Base-by-base conservation (phyloP, 2,329 filamentous ascomycete species). In the Aspergillus fischeri region DNA sequence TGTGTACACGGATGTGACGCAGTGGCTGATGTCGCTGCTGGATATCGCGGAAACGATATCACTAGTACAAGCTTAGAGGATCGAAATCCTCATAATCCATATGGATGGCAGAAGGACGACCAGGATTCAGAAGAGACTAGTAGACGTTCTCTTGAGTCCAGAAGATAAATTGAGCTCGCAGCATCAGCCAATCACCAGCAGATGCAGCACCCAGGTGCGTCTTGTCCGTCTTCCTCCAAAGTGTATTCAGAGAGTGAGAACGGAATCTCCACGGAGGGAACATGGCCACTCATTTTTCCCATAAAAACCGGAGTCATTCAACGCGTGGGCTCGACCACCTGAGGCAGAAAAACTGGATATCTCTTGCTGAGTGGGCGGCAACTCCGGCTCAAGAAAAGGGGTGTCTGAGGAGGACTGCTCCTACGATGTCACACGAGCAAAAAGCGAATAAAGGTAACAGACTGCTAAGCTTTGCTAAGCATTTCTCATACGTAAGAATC, bases 391-490 rank as follows among this genome's bases (percentile, higher is more conserved):
- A 24, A 47, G 44, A 27, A 47, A 47, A 47, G 24, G 44, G 44
- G 21, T 47, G 21, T 47, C 10, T 47, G 21, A 27, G 32, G 14
- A 24, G 6, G 24, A 24, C 44, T 27, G 25, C 11, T 25, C 44
- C 27, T 17, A 38, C 24, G 11, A 42, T 49, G 7, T 21, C 41
- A 11, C 10, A 24, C 32, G 17, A 25, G 21, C 38, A 24, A n/a
- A 38, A 20, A 50, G 48, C 29, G 49, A 49, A 32, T 21, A 35
- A 41, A 29, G 17, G 21, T n/a, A 49, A 49, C 42, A 55, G 54
- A 49, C 7, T n/a, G 49, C 49, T 55, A 58, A 58, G 56, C 49
- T 45, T 24, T 9, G 44, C 52, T 28, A 58, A 58, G 56, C 56
- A 52, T 51, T 52, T 27, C 29, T 38, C 47, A 57, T 48, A 47